Conservation (phyloP, 2,329 filamentous ascomycete species). For the Apiospora malaysiana region DNA sequence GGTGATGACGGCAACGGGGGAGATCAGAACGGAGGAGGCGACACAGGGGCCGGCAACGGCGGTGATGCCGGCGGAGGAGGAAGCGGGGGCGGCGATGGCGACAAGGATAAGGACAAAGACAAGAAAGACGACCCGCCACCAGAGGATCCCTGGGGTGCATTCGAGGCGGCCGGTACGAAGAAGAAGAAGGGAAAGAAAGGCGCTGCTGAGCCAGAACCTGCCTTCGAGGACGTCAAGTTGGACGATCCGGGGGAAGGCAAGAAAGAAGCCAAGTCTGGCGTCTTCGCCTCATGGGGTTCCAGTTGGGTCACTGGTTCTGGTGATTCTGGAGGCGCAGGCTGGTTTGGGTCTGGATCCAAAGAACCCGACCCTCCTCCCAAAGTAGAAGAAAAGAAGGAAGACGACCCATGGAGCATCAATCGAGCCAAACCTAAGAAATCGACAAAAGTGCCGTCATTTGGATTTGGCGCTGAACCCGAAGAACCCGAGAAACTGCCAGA, state of each 20-base stretch:
- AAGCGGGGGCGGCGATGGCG: conserved; percentile 46
- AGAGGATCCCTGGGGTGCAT: conserved; percentile 59
- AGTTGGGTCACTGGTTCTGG: conserved; percentile 59
- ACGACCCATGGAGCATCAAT: conserved; percentile 56
- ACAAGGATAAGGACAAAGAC: conserved; percentile 40
- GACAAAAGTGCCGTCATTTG: conserved; percentile 46
- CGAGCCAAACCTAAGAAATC: conserved; percentile 59
- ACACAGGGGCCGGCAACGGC: conserved; percentile 31
- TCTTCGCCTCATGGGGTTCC: conserved; percentile 65
- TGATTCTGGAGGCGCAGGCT: conserved; percentile 34
- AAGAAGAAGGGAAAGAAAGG: conserved; percentile 64
- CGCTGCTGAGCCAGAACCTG: conserved; percentile 33
- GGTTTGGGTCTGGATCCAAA: conserved; percentile 48
- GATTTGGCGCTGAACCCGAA: conserved; percentile 51
- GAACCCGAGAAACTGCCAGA: conserved; percentile 32
- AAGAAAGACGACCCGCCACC: conserved; percentile 36
- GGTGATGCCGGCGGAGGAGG: conserved; percentile 37
- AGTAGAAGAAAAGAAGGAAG: conserved; percentile 49
- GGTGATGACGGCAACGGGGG: conserved; percentile 41
- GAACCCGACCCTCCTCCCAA: conserved; percentile 38
- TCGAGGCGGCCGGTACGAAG: conserved; percentile 53
- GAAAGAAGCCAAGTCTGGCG: conserved; percentile 45
- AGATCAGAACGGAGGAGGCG: conserved; percentile 38
- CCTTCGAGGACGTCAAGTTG: conserved; percentile 72
- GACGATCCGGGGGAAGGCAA: conserved; percentile 61